phyloP scores from a whole-genome alignment of 2,329 filamentous ascomycete genomes.

The Arachnopeziza araneosa region DNA sequence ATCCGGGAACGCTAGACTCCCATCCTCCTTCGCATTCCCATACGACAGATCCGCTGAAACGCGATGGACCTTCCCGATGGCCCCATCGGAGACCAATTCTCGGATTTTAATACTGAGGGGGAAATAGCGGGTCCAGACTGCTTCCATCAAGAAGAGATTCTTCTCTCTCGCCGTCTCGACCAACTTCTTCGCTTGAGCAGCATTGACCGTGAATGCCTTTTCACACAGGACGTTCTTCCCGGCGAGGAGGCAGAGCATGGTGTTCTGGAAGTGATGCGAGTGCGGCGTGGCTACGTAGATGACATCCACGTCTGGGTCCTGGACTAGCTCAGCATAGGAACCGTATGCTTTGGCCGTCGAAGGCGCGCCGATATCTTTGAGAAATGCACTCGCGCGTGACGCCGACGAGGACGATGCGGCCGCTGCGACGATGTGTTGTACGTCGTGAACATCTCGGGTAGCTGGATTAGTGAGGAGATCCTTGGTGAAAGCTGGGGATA shows the following conservation, averaged over 20 bases:
- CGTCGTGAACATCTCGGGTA: constrained; percentile 52
- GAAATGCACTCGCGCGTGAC: constrained; percentile 55
- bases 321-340: constrained; percentile 60
- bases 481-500: constrained; percentile 46
- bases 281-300: constrained; percentile 68
- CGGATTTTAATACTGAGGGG: constrained; percentile 56
- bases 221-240: constrained; percentile 68
- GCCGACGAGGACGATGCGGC: constrained; percentile 60
- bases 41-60: constrained; percentile 38
- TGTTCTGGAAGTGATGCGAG: constrained; percentile 68
- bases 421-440: constrained; percentile 57
- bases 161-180: constrained; percentile 56
- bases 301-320: constrained; percentile 60
- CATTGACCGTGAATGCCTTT: constrained; percentile 68
- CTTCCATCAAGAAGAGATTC: constrained; percentile 57
- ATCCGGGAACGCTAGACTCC: constrained; percentile 36
- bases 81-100: constrained; percentile 38
- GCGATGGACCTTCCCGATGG: constrained; percentile 40
- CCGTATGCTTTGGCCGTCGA: constrained; percentile 57
- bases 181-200: constrained; percentile 54
- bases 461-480: constrained; percentile 59
- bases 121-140: constrained; percentile 68
- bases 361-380: constrained; percentile 50
- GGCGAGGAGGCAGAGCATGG: constrained; percentile 56
- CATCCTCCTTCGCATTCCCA: constrained; percentile 45